Conservation (phyloP, 2,329 filamentous ascomycete species). For the Venturia oleaginea region DNA sequence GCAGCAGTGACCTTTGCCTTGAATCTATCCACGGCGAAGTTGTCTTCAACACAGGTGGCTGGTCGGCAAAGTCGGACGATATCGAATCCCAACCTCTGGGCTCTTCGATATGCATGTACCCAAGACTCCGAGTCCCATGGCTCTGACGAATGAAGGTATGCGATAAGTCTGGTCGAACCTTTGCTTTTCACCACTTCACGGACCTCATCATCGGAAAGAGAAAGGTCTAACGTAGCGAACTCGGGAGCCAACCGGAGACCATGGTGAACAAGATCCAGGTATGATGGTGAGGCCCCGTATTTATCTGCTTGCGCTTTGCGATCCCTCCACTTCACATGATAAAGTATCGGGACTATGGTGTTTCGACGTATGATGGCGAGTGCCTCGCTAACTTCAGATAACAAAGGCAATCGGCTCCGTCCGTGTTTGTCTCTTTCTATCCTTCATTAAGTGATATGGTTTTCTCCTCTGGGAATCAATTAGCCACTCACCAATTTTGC, state of each 20-base stretch:
- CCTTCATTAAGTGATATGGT: background rate
- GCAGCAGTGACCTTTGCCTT: slow-evolving; percentile 40
- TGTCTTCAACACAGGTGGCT: slow-evolving; percentile 50
- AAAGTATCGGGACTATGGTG: slow-evolving; percentile 51
- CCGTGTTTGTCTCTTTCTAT: background rate
- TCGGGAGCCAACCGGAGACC: slow-evolving; percentile 54
- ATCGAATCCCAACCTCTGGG: slow-evolving; percentile 49
- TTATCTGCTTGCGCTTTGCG: slow-evolving; percentile 10
- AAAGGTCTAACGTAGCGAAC: slow-evolving; percentile 50
- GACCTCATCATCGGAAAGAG: slow-evolving; percentile 44
- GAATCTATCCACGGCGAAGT: slow-evolving; percentile 50
- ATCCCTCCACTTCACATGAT: slow-evolving; percentile 37
- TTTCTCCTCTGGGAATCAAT: background rate
- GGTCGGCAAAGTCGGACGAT: slow-evolving; percentile 53
- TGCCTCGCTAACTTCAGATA: slow-evolving; percentile 44
- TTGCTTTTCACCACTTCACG: slow-evolving; percentile 41
- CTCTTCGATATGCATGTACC: slow-evolving; percentile 49
- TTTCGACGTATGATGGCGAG: slow-evolving; percentile 54
- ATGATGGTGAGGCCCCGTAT: slow-evolving; percentile 26
- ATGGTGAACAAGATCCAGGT: slow-evolving; percentile 50
- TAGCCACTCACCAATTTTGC: background rate
- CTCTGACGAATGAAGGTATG: slow-evolving; percentile 39
- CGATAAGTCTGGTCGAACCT: slow-evolving; percentile 54
- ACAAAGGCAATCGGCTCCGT: background rate
- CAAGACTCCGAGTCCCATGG: slow-evolving; percentile 50